phyloP scores from a whole-genome alignment of 2,329 filamentous ascomycete species.

The Arthrobotrys sinensis region DNA sequence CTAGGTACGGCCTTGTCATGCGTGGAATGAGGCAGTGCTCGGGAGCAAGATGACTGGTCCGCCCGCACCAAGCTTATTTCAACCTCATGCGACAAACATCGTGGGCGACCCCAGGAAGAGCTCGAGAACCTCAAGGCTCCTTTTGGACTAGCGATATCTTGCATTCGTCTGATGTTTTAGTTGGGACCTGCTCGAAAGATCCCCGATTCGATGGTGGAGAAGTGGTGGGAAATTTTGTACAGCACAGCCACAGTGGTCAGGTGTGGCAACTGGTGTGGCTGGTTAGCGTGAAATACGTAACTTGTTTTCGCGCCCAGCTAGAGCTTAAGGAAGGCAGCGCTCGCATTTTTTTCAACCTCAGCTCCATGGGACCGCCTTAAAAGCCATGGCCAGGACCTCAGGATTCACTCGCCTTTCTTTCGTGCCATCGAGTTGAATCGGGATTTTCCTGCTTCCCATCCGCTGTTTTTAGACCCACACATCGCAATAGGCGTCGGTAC shows the following conservation, averaged over 20 bases:
- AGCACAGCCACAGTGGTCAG: constrained; percentile 52
- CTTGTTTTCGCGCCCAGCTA: constrained; percentile 37
- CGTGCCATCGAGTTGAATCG: constrained; percentile 24
- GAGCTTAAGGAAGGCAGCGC: constrained; percentile 26
- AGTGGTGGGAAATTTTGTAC: constrained; percentile 37
- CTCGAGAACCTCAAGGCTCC: constrained; percentile 31
- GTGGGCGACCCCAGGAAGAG: constrained; percentile 40
- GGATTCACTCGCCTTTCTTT: constrained; percentile 12
- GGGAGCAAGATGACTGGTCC: constrained; percentile 57
- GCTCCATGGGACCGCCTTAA: constrained; percentile 36
- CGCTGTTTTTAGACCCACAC: constrained; percentile 7
- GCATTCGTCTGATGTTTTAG: constrained; percentile 48
- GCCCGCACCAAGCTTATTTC: constrained; percentile 61
- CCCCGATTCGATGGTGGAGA: constrained; percentile 26
- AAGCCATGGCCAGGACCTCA: constrained; percentile 51
- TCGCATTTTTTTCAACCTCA: constrained; percentile 39
- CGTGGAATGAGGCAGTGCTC: constrained; percentile 61
- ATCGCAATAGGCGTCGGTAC: constrained; percentile 18
- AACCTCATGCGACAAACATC: constrained; percentile 61
- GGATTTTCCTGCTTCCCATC: not conserved
- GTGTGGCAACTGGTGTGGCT: constrained; percentile 54
- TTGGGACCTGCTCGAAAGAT: constrained; percentile 12
- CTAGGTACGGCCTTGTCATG: constrained; percentile 58
- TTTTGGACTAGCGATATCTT: constrained; percentile 39
- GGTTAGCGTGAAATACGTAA: constrained; percentile 51